A percentile compares a stretch with the other conserved stretches of the same genome.
Conservation (phyloP, 1,139 yeast species). For the Candida albicans region DNA sequence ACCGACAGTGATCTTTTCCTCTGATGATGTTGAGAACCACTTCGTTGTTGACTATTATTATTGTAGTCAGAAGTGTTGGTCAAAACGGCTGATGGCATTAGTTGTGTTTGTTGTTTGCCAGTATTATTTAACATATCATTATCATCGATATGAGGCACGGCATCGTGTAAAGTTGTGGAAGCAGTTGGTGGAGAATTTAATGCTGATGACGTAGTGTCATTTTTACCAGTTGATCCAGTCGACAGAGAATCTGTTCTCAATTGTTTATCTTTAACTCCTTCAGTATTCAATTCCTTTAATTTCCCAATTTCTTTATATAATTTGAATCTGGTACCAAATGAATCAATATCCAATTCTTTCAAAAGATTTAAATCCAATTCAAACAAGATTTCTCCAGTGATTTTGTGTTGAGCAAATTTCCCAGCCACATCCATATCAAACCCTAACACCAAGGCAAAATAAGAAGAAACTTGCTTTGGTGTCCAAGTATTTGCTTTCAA, state of each 20-base stretch:
- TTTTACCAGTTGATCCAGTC: constrained; percentile 10
- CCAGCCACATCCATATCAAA: constrained; percentile 73
- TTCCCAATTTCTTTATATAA: constrained; percentile 85
- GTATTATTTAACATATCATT: neutral
- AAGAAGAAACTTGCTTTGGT: constrained; percentile 79
- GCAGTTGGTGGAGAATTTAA: constrained; percentile 14
- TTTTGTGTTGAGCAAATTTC: constrained; percentile 82
- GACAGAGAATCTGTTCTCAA: constrained; percentile 11
- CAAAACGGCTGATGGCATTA: constrained; percentile 18
- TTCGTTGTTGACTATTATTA: constrained; percentile 1
- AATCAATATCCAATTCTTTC: constrained; percentile 86
- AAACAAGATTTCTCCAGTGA: constrained; percentile 79
- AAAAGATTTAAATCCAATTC: constrained; percentile 84
- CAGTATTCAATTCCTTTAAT: constrained; percentile 37
- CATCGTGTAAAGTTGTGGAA: constrained; percentile 11
- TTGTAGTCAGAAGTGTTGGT: constrained; percentile 1
- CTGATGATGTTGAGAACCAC: constrained; percentile 10
- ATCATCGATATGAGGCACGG: constrained; percentile 7
- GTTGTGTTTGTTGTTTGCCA: constrained; percentile 7
- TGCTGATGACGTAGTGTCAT: constrained; percentile 9
- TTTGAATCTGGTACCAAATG: constrained; percentile 95
- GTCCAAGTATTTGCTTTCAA: constrained; percentile 67
- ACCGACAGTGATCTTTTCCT: constrained; percentile 38
- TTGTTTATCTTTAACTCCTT: constrained; percentile 13
- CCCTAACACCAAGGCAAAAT: constrained; percentile 65